A percentile compares a stretch with the other conserved stretches of the same genome.
Evolutionary conservation across 2,329 filamentous ascomycete genomes (phyloP).

Genomic region (Amylocarpus encephaloides): DNA sequence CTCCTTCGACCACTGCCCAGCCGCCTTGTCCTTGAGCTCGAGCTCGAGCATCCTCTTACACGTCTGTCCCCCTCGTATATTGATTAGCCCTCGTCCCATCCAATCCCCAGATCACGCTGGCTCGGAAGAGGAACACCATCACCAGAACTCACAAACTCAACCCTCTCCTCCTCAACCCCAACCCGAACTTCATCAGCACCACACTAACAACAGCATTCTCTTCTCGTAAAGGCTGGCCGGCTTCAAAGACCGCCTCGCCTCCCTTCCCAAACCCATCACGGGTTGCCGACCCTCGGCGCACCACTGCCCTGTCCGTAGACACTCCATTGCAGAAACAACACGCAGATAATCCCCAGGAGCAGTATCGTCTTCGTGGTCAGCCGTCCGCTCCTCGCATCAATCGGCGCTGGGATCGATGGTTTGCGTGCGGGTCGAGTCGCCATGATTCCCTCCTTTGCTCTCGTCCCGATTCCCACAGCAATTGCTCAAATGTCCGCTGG

Average conservation of each 20-base stretch:
- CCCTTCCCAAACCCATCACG: not conserved
- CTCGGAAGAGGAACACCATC: no score
- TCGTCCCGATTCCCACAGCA: no score
- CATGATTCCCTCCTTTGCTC: no score
- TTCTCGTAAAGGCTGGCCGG: not conserved
- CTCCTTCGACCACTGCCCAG: not conserved
- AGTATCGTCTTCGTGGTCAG: not conserved
- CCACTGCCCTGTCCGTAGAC: not conserved
- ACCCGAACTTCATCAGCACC: not conserved
- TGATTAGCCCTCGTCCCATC: not conserved
- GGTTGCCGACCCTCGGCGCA: not conserved
- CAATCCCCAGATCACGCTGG: no score
- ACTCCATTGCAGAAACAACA: constrained; percentile 1
- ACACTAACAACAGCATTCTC: not conserved
- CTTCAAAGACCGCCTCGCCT: not conserved
- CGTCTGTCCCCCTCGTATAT: not conserved
- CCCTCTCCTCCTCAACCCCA: constrained; percentile 1
- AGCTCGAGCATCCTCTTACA: not conserved
- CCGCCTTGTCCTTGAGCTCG: not conserved
- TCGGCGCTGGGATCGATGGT: not conserved
- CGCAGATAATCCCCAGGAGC: not conserved
- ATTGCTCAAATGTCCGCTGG: no score
- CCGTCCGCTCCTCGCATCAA: not conserved
- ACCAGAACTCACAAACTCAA: constrained; percentile 1
- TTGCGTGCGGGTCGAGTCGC: not conserved